Base-by-base conservation (phyloP, 1,139 yeast species). In the Saccharomyces hybrid region DNA sequence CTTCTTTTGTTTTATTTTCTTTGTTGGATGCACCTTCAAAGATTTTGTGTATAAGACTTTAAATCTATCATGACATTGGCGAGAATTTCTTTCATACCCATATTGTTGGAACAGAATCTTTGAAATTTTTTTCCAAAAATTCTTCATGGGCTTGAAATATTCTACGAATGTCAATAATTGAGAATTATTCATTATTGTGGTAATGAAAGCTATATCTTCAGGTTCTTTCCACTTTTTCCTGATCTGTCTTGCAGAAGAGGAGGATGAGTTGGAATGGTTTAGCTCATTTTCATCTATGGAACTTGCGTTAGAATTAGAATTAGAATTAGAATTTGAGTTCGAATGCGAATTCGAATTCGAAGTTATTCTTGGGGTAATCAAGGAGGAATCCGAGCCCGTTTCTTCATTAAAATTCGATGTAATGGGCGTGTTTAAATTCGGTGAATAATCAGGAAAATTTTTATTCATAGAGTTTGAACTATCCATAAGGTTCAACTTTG, bases 1-100 rank as follows among this genome's bases (percentile, higher is more conserved):
- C 29, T 28, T n/a, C 16, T 19, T 44, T 44, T 8, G 52, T 13
- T 16, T 29, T 44, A 28, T 16, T 11, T 42, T 50, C 51, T 13
- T 26, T 28, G n/a, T 9, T 27, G 16, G 9, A 44, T 53, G 53
- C 11, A 58, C n/a, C 47, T 54, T 60, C 32, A 47, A 51, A 7
- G 61, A 60, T 55, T 58, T 63, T 5, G 56, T 50, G 52, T 59
- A 61, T 4, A 63, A 46, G 11, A 63, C 64, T 49, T 60, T 62
- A 49, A 62, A 63, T 47, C 65, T 55, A 53, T 63, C 66, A 50
- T 63, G 65, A 47, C 65, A 62, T 53, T 63, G 66, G 47, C 66
- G 55, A n/a, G 60, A 55, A 52, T 63, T 63, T 51, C 66, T 58
- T 25, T 54, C 55, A 49, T 52, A 56, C 5, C 54, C 54, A 47